Evolutionary conservation across 2,329 filamentous ascomycete genomes (phyloP).

Genomic region (Colletotrichum sp.): DNA sequence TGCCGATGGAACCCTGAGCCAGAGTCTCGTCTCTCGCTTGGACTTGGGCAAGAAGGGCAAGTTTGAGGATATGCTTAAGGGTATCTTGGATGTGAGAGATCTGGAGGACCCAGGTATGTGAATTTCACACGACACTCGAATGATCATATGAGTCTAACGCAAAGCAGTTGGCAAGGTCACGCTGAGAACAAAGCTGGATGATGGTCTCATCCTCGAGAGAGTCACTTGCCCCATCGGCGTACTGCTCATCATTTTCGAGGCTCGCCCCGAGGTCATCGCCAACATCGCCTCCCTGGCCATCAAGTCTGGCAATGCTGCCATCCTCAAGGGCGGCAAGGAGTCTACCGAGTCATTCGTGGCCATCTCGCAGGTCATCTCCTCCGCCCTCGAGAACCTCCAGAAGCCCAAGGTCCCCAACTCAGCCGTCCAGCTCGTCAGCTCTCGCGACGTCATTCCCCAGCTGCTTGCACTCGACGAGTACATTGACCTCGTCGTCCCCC

Average conservation of each 20-base stretch:
- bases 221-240: conserved; percentile 96
- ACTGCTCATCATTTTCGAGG: conserved; percentile 98
- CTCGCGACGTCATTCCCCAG: conserved; percentile 86
- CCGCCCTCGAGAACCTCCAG: conserved; percentile 61
- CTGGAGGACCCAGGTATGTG: conserved; percentile 82
- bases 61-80: conserved; percentile 97
- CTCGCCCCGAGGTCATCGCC: conserved; percentile 95
- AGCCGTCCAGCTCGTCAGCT: conserved; percentile 92
- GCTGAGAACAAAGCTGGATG: conserved; percentile 83
- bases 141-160: background rate
- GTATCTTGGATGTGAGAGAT: conserved; percentile 85
- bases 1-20: conserved; percentile 75
- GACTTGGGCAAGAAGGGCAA: conserved; percentile 88
- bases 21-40: conserved; percentile 85
- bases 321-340: conserved; percentile 95
- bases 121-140: background rate
- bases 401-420: conserved; percentile 79
- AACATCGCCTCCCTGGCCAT: conserved; percentile 96
- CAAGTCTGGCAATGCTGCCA: conserved; percentile 96
- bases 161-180: conserved; percentile 79
- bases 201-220: conserved; percentile 83
- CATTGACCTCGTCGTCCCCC: conserved; percentile 94
- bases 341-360: conserved; percentile 93
- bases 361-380: conserved; percentile 84
- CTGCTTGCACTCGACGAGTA: conserved; percentile 85